Conservation (phyloP, 441 rosid species). For the Populus hybrid region DNA sequence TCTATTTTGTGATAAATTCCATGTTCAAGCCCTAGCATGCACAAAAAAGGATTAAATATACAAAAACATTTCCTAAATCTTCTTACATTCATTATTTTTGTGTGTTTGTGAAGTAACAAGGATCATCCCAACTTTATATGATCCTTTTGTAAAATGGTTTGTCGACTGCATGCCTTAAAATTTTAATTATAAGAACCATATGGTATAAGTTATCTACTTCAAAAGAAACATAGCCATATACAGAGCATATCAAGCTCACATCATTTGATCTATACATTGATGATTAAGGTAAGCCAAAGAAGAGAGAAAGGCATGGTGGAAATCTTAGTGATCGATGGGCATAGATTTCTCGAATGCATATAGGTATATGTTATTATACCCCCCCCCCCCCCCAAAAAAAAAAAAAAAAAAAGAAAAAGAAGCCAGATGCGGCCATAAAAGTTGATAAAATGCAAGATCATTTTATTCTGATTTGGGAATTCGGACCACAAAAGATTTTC, state of each 20-base stretch:
- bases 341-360: background rate
- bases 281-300: background rate
- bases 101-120: too few species aligned
- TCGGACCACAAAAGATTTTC: constrained; percentile 18
- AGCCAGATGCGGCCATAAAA: background rate
- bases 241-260: too few species aligned
- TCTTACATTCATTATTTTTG: too few species aligned
- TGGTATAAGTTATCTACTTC: too few species aligned
- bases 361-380: background rate
- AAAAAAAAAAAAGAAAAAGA: too few species aligned
- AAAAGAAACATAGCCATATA: too few species aligned
- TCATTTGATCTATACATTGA: background rate
- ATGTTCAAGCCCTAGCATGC: background rate
- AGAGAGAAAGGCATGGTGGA: background rate
- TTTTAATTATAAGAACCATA: too few species aligned
- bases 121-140: too few species aligned
- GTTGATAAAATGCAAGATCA: background rate
- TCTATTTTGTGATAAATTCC: background rate
- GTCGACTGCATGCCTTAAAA: too few species aligned
- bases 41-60: background rate
- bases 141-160: too few species aligned
- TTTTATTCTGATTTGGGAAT: background rate
- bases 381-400: too few species aligned
- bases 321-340: background rate
- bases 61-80: background rate